Percentiles rank a stretch among this genome's conserved stretches.
These are phyloP conservation scores for Wickerhamomyces sp. DNA, from an alignment of 1,139 yeast genomes.

Conservation along the genomic window DNA sequence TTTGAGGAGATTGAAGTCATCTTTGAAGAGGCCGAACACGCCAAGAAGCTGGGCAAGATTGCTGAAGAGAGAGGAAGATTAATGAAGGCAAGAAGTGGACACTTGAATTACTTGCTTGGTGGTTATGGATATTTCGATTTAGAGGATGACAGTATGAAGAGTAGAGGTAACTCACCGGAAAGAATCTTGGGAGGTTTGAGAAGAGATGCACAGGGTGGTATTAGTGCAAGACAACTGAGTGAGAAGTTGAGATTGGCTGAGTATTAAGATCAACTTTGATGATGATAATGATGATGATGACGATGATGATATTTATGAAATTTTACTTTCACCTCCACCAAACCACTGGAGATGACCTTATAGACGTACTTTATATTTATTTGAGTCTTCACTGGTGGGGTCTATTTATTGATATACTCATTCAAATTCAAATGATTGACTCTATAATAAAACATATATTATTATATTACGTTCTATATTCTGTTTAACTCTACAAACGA, in stretches of 20 bases:
- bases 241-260: conserved; percentile 71
- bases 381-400: too few relatives aligned
- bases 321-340: too few relatives aligned
- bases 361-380: too few relatives aligned
- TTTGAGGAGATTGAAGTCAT: conserved; percentile 58
- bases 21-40: conserved; percentile 29
- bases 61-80: conserved; percentile 22
- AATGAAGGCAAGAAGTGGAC: conserved; percentile 26
- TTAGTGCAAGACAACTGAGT: conserved; percentile 60
- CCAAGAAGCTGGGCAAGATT: conserved; percentile 4
- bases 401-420: too few relatives aligned
- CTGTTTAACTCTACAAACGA: too few relatives aligned
- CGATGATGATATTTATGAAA: too few relatives aligned
- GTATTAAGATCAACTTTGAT: too few relatives aligned
- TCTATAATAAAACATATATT: too few relatives aligned
- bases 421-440: too few relatives aligned
- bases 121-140: conserved; percentile 78
- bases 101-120: conserved; percentile 53
- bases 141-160: conserved; percentile 64
- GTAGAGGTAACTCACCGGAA: conserved; percentile 68
- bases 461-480: too few relatives aligned
- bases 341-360: too few relatives aligned
- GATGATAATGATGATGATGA: too few relatives aligned
- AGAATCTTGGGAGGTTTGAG: conserved; percentile 34
- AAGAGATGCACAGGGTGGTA: conserved; percentile 39